These are phyloP conservation scores for Boletus semigastroideus DNA, from an alignment of 1,284 basidiomycete genomes.

Conservation along the genomic window DNA sequence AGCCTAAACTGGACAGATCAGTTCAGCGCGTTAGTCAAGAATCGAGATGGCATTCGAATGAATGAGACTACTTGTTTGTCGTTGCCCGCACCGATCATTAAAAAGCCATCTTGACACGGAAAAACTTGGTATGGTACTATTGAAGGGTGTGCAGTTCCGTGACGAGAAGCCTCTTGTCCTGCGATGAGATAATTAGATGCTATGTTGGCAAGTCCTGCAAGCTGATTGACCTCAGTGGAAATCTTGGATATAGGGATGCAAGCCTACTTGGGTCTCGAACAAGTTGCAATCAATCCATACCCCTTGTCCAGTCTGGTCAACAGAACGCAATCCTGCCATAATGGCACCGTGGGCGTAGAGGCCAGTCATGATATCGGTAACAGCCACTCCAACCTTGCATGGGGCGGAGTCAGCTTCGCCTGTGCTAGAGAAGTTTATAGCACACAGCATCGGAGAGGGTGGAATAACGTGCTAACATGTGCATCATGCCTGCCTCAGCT, in stretches of 20 bases:
- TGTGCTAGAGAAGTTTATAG: constrained; percentile 51
- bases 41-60: background rate
- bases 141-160: constrained; percentile 90
- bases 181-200: constrained; percentile 92
- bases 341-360: constrained; percentile 94
- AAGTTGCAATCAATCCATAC: constrained; percentile 90
- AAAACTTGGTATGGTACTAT: constrained; percentile 94
- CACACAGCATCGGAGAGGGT: constrained; percentile 7
- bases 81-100: constrained; percentile 95
- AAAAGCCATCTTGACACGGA: constrained; percentile 82
- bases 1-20: constrained; percentile 59
- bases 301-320: constrained; percentile 83
- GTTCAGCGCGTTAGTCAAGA: constrained; percentile 14
- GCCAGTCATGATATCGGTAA: constrained; percentile 89
- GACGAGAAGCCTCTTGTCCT: constrained; percentile 81
- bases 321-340: constrained; percentile 84
- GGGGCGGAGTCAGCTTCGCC: constrained; percentile 88
- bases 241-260: constrained; percentile 4
- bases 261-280: constrained; percentile 77
- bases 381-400: constrained; percentile 89
- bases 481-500: constrained; percentile 92
- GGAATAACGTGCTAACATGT: constrained; percentile 61
- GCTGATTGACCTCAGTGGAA: constrained; percentile 42
- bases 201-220: constrained; percentile 91
- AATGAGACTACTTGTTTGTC: constrained; percentile 67